Base-by-base conservation (phyloP, 306 rosid species). In the Coriaria nepalensis region DNA sequence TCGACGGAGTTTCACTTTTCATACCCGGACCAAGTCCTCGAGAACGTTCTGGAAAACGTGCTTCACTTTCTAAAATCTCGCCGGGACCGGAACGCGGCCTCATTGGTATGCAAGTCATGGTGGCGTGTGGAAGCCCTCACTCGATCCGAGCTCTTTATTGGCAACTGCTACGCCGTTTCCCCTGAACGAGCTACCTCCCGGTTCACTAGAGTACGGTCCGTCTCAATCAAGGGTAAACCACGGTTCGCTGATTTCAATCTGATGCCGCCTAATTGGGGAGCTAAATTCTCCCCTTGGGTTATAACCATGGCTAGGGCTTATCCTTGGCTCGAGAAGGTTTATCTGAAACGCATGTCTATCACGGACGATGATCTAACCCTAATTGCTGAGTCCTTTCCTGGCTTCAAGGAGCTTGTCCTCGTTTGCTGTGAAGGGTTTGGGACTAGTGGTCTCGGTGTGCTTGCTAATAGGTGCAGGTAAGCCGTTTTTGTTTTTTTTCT, bases 101-200 rank as follows among this genome's bases (percentile, higher is more conserved):
- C 96, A 71, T 78, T 87, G 74, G 94, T 87, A 37, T 82, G 94
- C 73, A 82, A 80, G 71, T 82, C 84, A 5, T 87, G 96, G 96
- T 87, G 61, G 62, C 86, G 87, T 3, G 94, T 66, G 39, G 94
- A 87, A 66, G 88, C 96, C 4, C 79, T 76, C 50, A 81, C 96
- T 58, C 81, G 93, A 79, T 79, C 93, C 61, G 86, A 79, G 37
- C 88, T 86, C 67, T 81, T 78, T 64, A 86, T 86, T 38, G 90
- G 86, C 0, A 82, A 81, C 78, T 86, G 96, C 45, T 86, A 86
- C 33, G 76, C 93, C 0, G 67, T 86, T 35, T 72, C 87, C 0
- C 88, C 93, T 0, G 65, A 47, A 20, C 83, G 93, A 10, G 90
- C 74, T 39, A 77, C 73, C 9, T 35, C 65, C 32, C 73, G 93